phyloP scores from a whole-genome alignment of 176 grass and related monocot species.

The Zea luxurians region DNA sequence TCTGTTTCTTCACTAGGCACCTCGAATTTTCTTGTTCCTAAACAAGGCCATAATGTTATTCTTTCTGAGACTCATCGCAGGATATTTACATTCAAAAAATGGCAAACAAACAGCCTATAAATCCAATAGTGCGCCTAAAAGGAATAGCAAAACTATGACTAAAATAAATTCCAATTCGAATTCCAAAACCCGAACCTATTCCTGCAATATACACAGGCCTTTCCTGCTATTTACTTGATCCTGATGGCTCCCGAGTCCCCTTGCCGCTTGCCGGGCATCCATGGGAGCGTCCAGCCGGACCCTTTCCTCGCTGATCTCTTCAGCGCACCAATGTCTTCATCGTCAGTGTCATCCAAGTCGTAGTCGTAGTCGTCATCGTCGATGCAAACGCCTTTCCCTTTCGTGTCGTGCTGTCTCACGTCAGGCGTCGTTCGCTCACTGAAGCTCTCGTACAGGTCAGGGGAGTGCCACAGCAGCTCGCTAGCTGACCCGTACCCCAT shows the following conservation, averaged over 20 bases:
- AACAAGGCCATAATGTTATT: neutral
- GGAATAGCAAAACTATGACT: constrained; percentile 15
- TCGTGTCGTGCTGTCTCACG: constrained; percentile 33
- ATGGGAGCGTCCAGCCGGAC: neutral
- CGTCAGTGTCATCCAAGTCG: constrained; percentile 40
- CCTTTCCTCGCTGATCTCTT: constrained; percentile 31
- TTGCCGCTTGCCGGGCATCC: neutral
- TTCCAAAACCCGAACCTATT: constrained; percentile 28
- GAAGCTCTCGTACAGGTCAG: constrained; percentile 58
- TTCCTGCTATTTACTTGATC: constrained; percentile 20
- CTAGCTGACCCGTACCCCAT: constrained; percentile 77
- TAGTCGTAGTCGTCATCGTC: constrained; percentile 2
- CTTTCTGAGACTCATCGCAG: neutral
- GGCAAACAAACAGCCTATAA: neutral
- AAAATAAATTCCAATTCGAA: constrained; percentile 19
- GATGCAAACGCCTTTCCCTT: constrained; percentile 47
- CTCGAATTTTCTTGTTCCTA: neutral
- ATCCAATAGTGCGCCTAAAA: constrained; percentile 18
- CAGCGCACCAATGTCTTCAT: constrained; percentile 1
- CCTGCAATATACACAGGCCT: constrained; percentile 33
- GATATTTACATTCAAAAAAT: constrained; percentile 28
- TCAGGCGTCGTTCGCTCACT: constrained; percentile 38
- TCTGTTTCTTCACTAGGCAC: neutral
- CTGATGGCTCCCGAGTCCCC: constrained; percentile 34
- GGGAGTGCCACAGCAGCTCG: constrained; percentile 43